phyloP scores from a whole-genome alignment of 345 rosid genomes.

The Pistacia vera region DNA sequence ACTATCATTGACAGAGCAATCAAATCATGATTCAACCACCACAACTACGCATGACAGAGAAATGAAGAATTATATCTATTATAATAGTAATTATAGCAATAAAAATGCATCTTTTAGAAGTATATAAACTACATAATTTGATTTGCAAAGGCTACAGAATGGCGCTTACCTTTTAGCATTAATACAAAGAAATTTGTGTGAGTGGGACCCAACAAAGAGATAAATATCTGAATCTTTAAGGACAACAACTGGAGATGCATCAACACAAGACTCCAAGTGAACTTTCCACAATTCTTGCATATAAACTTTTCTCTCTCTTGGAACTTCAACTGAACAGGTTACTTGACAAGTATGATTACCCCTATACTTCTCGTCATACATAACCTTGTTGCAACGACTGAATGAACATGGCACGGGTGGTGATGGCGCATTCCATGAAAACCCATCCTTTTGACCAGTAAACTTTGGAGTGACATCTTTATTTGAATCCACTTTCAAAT shows the following conservation, averaged over 20 bases:
- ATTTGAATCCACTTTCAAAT: slow-evolving; percentile 46
- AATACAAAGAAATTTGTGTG: slow-evolving; percentile 66
- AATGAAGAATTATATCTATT: background rate
- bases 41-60: background rate
- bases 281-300: slow-evolving; percentile 80
- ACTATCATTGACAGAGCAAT: background rate
- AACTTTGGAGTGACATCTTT: slow-evolving; percentile 20
- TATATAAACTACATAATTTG: slow-evolving; percentile 1
- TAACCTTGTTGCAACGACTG: slow-evolving; percentile 76
- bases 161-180: slow-evolving; percentile 66
- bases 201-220: slow-evolving; percentile 91
- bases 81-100: background rate
- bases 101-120: background rate
- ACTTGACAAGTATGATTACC: slow-evolving; percentile 28
- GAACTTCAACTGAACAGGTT: slow-evolving; percentile 42
- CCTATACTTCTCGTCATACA: slow-evolving; percentile 34
- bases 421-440: slow-evolving; percentile 45
- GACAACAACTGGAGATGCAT: slow-evolving; percentile 85
- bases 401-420: slow-evolving; percentile 52
- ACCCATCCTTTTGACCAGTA: slow-evolving; percentile 22
- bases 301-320: slow-evolving; percentile 42
- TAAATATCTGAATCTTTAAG: slow-evolving; percentile 56
- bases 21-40: background rate
- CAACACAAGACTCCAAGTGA: slow-evolving; percentile 89
- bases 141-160: background rate